Percentiles rank a stretch among this genome's conserved stretches.
Conservation (phyloP, 768 basidiomycete genomes). For the Tubosaeta brunneosetosa region DNA sequence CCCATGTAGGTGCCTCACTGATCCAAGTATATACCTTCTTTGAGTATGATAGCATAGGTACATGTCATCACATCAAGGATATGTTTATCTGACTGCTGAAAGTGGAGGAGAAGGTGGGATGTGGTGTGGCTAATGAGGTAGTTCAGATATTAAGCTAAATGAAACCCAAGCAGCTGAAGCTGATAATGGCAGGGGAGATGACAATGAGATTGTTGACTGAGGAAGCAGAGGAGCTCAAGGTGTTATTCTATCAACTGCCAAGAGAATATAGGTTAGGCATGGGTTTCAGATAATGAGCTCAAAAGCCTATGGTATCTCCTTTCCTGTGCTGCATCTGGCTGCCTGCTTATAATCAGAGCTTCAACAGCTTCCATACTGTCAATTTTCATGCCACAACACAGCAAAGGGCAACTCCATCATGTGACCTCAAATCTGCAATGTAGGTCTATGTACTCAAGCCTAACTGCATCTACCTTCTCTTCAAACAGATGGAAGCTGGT, state of each 20-base stretch:
- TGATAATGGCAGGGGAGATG: constrained; percentile 15
- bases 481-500: no score
- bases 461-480: no score
- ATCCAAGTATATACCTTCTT: constrained; percentile 93
- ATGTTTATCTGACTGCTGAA: constrained; percentile 62
- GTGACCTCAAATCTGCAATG: no score
- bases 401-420: no score
- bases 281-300: background rate
- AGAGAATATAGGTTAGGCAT: constrained; percentile 13
- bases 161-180: constrained; percentile 24
- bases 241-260: constrained; percentile 15
- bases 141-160: constrained; percentile 49
- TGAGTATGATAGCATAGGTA: constrained; percentile 85
- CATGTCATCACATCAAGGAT: constrained; percentile 87
- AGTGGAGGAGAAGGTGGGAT: constrained; percentile 75
- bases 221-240: constrained; percentile 40
- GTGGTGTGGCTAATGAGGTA: constrained; percentile 57
- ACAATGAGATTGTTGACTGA: constrained; percentile 35
- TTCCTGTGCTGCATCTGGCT: no score
- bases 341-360: no score
- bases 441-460: no score
- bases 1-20: constrained; percentile 77
- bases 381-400: no score
- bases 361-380: no score
- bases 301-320: no score